phyloP scores from a whole-genome alignment of 1,139 yeast species.

The Diutina siamensis region DNA sequence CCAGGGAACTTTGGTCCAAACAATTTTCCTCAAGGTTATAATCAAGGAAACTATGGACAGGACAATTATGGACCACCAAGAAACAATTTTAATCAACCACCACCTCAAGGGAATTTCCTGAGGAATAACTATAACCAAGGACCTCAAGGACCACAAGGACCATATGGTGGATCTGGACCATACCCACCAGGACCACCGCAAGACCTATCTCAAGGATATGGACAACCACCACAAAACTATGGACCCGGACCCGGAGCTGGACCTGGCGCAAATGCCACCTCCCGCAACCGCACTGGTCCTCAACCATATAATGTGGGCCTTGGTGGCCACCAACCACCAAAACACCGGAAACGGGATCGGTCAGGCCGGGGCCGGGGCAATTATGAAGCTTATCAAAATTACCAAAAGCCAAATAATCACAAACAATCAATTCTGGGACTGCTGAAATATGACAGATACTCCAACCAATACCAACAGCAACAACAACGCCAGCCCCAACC shows the following conservation, averaged over 20 bases:
- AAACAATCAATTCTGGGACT: not conserved
- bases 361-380: not conserved
- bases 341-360: not conserved
- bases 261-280: not conserved
- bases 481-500: not conserved
- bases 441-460: slow-evolving; percentile 1
- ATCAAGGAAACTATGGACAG: too few species aligned
- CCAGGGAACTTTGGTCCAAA: slow-evolving; percentile 5
- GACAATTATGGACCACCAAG: too few species aligned
- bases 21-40: too few species aligned
- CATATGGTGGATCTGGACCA: slow-evolving; percentile 8
- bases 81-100: too few species aligned
- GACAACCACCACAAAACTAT: slow-evolving; percentile 1
- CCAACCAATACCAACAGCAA: not conserved
- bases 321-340: not conserved
- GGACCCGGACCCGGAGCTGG: not conserved
- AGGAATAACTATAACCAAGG: not conserved
- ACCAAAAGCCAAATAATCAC: not conserved
- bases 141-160: not conserved
- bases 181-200: slow-evolving; percentile 15
- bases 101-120: too few species aligned
- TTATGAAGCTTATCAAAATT: not conserved
- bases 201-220: slow-evolving; percentile 9
- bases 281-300: not conserved
- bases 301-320: slow-evolving; percentile 1